Conservation (phyloP, 164 flowering plant species). For the Platanus orientalis region DNA sequence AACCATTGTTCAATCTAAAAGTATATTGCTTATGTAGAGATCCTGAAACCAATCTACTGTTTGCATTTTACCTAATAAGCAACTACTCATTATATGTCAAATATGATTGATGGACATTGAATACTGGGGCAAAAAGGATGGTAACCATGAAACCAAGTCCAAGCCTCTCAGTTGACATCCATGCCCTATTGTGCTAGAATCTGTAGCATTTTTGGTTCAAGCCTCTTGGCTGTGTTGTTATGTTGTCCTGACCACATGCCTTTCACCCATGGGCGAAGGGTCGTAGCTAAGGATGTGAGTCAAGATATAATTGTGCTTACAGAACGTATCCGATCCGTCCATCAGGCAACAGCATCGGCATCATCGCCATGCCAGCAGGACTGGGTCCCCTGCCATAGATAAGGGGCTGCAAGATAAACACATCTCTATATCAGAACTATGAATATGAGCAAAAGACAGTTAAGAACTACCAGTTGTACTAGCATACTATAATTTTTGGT, state of each 20-base stretch:
- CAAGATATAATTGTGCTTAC: constrained; percentile 36
- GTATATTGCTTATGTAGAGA: too few relatives aligned
- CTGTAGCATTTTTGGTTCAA: too few relatives aligned
- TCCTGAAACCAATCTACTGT: too few relatives aligned
- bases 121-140: neutral
- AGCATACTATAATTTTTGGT: neutral
- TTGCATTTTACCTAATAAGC: too few relatives aligned
- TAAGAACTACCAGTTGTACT: neutral
- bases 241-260: too few relatives aligned
- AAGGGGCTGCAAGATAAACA: constrained; percentile 47
- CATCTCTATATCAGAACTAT: neutral
- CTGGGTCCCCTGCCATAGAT: constrained; percentile 69
- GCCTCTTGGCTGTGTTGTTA: too few relatives aligned
- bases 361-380: constrained; percentile 85
- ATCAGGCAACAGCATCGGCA: constrained; percentile 86
- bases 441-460: neutral
- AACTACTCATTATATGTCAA: neutral
- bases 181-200: too few relatives aligned
- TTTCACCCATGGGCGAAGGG: neutral
- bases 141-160: neutral
- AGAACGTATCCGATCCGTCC: constrained; percentile 86
- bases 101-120: neutral
- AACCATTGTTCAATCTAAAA: neutral
- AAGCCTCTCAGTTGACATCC: too few relatives aligned
- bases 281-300: neutral